Conservation (phyloP, 768 basidiomycete species). For the Termitomyces sp. region DNA sequence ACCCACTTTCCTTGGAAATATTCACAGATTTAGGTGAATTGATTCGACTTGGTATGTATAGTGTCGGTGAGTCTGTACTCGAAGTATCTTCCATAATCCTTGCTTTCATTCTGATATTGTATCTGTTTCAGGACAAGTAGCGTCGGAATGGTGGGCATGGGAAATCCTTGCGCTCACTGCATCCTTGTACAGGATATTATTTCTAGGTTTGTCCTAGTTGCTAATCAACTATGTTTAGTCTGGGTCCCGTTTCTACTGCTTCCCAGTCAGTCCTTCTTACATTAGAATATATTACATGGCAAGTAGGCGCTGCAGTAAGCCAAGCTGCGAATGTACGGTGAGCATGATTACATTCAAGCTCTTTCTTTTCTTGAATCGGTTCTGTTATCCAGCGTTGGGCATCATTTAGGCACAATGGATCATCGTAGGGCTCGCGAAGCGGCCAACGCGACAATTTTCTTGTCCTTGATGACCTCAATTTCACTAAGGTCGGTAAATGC, state of each 20-base stretch:
- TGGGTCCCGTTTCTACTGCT: not conserved
- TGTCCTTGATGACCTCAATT: not conserved
- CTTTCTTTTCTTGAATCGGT: not conserved
- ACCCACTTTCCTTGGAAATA: slow-evolving; percentile 56
- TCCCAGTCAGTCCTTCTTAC: not conserved
- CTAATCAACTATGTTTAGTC: not conserved
- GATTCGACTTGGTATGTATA: slow-evolving; percentile 48
- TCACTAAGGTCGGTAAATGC: not conserved
- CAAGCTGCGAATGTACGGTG: not conserved
- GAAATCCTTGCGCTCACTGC: not conserved
- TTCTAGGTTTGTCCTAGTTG: not conserved
- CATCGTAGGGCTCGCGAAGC: not conserved
- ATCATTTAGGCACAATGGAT: not conserved
- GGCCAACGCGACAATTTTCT: not conserved
- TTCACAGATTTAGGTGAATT: slow-evolving; percentile 63
- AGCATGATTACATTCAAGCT: not conserved
- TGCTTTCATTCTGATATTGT: not conserved
- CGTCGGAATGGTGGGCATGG: not conserved
- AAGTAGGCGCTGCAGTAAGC: not conserved
- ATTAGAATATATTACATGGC: not conserved
- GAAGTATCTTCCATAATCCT: too few relatives aligned
- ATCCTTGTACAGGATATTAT: not conserved
- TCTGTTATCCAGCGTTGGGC: not conserved
- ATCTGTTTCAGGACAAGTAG: not conserved
- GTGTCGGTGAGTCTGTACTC: not conserved